Percentiles rank a stretch among this genome's conserved stretches.
phyloP scores from a whole-genome alignment of 2,329 filamentous ascomycete species.

The Venturia nashicola region DNA sequence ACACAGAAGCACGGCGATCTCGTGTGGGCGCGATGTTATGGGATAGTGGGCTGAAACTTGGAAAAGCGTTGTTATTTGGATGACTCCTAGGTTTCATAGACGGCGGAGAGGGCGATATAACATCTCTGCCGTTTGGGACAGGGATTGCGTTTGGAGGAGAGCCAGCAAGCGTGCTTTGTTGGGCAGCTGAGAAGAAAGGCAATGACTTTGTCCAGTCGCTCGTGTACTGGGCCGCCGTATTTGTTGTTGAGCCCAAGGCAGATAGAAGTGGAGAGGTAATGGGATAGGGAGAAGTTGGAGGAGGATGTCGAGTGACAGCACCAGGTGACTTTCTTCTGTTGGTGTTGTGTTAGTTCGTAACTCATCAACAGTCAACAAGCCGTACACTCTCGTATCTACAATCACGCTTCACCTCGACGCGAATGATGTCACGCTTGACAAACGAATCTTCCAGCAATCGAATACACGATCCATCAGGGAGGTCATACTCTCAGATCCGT shows the following conservation, averaged over 20 bases:
- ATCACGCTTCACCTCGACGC: neutral
- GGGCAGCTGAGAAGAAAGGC: constrained; percentile 9
- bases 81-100: constrained; percentile 30
- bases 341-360: neutral
- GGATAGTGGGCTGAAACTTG: constrained; percentile 27
- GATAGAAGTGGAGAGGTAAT: constrained; percentile 11
- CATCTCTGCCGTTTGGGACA: neutral
- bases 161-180: constrained; percentile 4
- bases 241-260: constrained; percentile 10
- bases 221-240: constrained; percentile 11
- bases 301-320: constrained; percentile 5
- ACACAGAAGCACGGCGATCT: constrained; percentile 39
- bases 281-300: constrained; percentile 7
- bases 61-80: constrained; percentile 33
- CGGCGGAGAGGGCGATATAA: constrained; percentile 13
- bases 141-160: constrained; percentile 9
- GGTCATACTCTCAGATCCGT: neutral
- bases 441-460: neutral
- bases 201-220: constrained; percentile 12
- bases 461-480: neutral
- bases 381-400: neutral
- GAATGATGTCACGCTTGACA: neutral
- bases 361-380: neutral
- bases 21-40: constrained; percentile 20
- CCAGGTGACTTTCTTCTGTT: constrained; percentile 7